phyloP scores from a whole-genome alignment of 768 basidiomycete genomes.

The Collybiopsis luxurians region DNA sequence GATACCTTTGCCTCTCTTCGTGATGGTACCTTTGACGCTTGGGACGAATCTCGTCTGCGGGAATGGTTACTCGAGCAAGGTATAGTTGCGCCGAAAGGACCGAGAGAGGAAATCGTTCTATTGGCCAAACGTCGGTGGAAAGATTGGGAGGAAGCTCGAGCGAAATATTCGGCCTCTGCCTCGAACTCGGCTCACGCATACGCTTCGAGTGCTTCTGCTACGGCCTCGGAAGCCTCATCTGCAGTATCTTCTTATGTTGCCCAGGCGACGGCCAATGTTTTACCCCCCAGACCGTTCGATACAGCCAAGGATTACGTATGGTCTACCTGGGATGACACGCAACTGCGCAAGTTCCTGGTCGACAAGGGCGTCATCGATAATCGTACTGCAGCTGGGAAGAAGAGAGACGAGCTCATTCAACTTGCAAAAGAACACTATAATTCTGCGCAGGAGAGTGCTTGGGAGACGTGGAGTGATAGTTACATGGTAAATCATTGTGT shows the following conservation, averaged over 20 bases:
- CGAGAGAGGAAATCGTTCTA: slow-evolving; percentile 74
- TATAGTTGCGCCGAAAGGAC: slow-evolving; percentile 76
- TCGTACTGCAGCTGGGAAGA: slow-evolving; percentile 60
- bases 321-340: slow-evolving; percentile 84
- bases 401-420: slow-evolving; percentile 62
- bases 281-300: slow-evolving; percentile 45
- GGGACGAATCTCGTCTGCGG: slow-evolving; percentile 83
- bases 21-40: slow-evolving; percentile 67
- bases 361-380: slow-evolving; percentile 58
- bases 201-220: slow-evolving; percentile 39
- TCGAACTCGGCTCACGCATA: slow-evolving; percentile 47
- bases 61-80: slow-evolving; percentile 86
- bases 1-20: slow-evolving; percentile 56
- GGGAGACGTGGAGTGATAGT: slow-evolving; percentile 84
- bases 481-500: slow-evolving; percentile 56
- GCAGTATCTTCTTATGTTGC: slow-evolving; percentile 40
- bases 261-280: slow-evolving; percentile 50
- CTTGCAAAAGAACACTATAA: slow-evolving; percentile 72
- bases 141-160: slow-evolving; percentile 58
- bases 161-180: slow-evolving; percentile 49
- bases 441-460: slow-evolving; percentile 59
- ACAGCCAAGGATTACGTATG: slow-evolving; percentile 84
- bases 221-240: slow-evolving; percentile 25
- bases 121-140: slow-evolving; percentile 73
- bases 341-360: slow-evolving; percentile 68